Conservation (phyloP, 78 protist genomes). For the Chrysochromulina tobinii region DNA sequence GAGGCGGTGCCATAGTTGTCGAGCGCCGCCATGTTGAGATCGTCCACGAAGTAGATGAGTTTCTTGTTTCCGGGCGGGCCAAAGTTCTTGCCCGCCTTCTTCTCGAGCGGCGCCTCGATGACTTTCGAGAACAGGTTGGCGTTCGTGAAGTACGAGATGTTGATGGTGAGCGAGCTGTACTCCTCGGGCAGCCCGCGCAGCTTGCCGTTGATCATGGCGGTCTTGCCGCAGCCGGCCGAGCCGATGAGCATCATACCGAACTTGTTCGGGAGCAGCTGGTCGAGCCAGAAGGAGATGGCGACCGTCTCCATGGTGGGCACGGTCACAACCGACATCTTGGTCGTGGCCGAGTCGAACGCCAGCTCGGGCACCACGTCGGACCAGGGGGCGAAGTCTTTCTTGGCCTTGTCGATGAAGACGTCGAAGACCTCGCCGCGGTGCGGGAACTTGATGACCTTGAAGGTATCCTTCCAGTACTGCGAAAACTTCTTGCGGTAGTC, state of each 20-base stretch:
- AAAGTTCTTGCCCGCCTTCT: slow-evolving; percentile 49
- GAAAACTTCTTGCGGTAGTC: slow-evolving; percentile 52
- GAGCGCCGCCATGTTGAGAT: slow-evolving; percentile 69
- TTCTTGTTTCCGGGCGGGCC: slow-evolving; percentile 63
- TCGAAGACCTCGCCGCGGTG: slow-evolving; percentile 49
- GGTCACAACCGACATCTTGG: slow-evolving; percentile 26
- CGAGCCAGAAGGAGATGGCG: slow-evolving; percentile 33
- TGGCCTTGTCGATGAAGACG: slow-evolving; percentile 40
- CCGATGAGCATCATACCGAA: slow-evolving; percentile 60
- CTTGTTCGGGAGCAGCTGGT: slow-evolving; percentile 29
- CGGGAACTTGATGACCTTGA: slow-evolving; percentile 47
- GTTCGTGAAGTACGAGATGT: slow-evolving; percentile 69
- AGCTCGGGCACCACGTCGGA: slow-evolving; percentile 45
- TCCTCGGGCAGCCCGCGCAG: slow-evolving; percentile 54
- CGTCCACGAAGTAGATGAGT: slow-evolving; percentile 72
- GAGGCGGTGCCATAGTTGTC: slow-evolving; percentile 67
- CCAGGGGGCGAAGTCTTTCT: slow-evolving; percentile 49
- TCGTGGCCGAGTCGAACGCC: slow-evolving; percentile 40
- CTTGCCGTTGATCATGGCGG: slow-evolving; percentile 44
- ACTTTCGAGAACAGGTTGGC: slow-evolving; percentile 17
- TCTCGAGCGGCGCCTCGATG: slow-evolving; percentile 66
- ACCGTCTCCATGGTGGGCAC: slow-evolving; percentile 53
- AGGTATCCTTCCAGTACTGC: slow-evolving; percentile 60
- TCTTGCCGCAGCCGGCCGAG: slow-evolving; percentile 72
- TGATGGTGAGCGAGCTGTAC: not conserved